phyloP scores from a whole-genome alignment of 345 rosid genomes.

The Cardiospermum halicacabum region DNA sequence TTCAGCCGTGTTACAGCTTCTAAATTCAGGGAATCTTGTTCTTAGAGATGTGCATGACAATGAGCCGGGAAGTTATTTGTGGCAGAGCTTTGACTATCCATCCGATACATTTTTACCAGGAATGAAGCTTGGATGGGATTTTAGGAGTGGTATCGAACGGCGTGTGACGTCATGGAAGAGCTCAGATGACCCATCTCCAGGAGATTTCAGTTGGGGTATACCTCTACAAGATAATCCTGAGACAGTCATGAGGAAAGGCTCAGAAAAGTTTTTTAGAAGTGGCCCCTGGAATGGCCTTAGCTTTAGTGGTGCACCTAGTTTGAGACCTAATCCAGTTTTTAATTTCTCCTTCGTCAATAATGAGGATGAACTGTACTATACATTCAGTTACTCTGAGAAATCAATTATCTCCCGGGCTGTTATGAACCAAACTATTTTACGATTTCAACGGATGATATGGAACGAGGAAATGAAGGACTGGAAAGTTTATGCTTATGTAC shows the following conservation, averaged over 20 bases:
- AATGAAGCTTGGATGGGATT: slow-evolving; percentile 38
- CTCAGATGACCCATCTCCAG: slow-evolving; percentile 34
- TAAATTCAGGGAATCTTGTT: slow-evolving; percentile 49
- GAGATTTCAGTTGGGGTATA: slow-evolving; percentile 19
- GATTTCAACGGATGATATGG: slow-evolving; percentile 21
- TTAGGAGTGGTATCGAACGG: slow-evolving; percentile 18
- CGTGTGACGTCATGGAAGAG: slow-evolving; percentile 33
- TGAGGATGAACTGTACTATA: slow-evolving; percentile 25
- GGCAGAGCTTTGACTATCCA: slow-evolving; percentile 50
- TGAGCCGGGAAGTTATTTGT: slow-evolving; percentile 12
- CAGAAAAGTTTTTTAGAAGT: slow-evolving; percentile 14
- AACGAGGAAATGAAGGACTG: slow-evolving; percentile 20
- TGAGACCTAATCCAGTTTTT: slow-evolving; percentile 19
- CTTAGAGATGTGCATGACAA: slow-evolving; percentile 20
- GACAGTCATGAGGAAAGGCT: slow-evolving; percentile 14
- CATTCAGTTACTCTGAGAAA: slow-evolving; percentile 9
- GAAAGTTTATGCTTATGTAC: slow-evolving; percentile 22
- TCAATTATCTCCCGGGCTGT: slow-evolving; percentile 18
- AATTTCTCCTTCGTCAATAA: slow-evolving; percentile 15
- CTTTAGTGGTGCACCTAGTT: slow-evolving; percentile 30
- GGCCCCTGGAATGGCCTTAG: slow-evolving; percentile 39
- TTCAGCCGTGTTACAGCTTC: slow-evolving; percentile 28
- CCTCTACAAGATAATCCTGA: slow-evolving; percentile 32
- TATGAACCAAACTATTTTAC: slow-evolving; percentile 15
- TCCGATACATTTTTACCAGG: slow-evolving; percentile 35